A percentile compares a stretch with the other conserved stretches of the same genome.
These are phyloP conservation scores for Evansstolkia leycettana DNA, from an alignment of 495 filamentous ascomycete species.

Conservation along the genomic window DNA sequence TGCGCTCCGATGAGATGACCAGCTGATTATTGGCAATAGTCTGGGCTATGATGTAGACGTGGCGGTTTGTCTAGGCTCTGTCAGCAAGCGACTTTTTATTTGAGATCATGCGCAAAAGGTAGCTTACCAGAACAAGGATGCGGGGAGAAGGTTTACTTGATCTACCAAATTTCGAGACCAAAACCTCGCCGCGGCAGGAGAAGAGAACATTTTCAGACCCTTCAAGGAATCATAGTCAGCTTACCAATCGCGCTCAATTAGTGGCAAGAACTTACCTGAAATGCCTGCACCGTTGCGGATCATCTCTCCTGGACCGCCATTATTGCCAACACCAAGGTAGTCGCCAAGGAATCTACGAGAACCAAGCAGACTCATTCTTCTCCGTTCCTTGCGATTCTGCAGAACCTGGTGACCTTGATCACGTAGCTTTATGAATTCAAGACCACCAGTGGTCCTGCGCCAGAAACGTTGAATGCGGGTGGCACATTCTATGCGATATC, in stretches of 20 bases:
- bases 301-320: conserved; percentile 67
- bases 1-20: conserved; percentile 66
- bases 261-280: conserved; percentile 22
- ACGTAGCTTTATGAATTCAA: conserved; percentile 74
- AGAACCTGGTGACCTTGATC: conserved; percentile 85
- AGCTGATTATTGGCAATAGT: conserved; percentile 70
- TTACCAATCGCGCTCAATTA: not conserved
- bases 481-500: conserved; percentile 84
- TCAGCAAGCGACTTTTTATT: conserved; percentile 1
- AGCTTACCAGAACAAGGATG: conserved; percentile 60
- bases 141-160: conserved; percentile 87
- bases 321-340: conserved; percentile 79
- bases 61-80: conserved; percentile 51
- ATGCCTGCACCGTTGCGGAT: conserved; percentile 61
- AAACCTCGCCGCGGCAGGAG: conserved; percentile 76
- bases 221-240: conserved; percentile 10
- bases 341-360: conserved; percentile 90
- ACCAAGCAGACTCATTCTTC: conserved; percentile 80
- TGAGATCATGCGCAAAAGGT: too few species aligned
- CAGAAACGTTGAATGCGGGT: conserved; percentile 91
- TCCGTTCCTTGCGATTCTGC: conserved; percentile 74
- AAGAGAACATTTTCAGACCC: conserved; percentile 68
- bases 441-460: conserved; percentile 78
- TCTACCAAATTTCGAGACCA: conserved; percentile 88
- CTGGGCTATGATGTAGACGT: conserved; percentile 81